These are phyloP conservation scores for Laetiporus sulphureus DNA, from an alignment of 1,284 basidiomycete genomes.

Conservation along the genomic window DNA sequence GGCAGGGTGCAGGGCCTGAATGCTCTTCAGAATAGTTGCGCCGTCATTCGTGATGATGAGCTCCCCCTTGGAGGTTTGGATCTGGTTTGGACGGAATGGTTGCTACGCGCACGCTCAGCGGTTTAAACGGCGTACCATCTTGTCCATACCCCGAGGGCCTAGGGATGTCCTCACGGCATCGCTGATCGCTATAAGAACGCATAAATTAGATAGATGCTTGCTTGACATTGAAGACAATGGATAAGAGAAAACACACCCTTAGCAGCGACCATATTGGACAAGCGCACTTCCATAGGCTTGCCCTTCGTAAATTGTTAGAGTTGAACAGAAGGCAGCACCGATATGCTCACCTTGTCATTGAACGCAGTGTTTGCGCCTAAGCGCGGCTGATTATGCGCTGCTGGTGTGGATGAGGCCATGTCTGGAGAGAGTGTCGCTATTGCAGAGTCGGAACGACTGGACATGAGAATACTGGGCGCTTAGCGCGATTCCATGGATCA, in stretches of 20 bases:
- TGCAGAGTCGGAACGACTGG: neutral
- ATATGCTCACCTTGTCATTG: slow-evolving; percentile 66
- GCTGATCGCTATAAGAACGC: slow-evolving; percentile 70
- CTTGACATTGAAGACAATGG: slow-evolving; percentile 11
- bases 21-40: slow-evolving; percentile 95
- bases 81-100: slow-evolving; percentile 43
- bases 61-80: slow-evolving; percentile 95
- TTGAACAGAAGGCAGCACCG: slow-evolving; percentile 1
- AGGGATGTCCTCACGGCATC: slow-evolving; percentile 96
- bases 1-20: slow-evolving; percentile 96
- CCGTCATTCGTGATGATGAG: slow-evolving; percentile 99
- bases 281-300: slow-evolving; percentile 89
- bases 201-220: too few species aligned
- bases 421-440: slow-evolving; percentile 11
- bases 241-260: slow-evolving; percentile 57
- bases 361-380: slow-evolving; percentile 63
- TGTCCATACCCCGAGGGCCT: slow-evolving; percentile 99
- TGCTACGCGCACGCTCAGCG: neutral
- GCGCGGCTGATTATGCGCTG: slow-evolving; percentile 13
- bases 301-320: slow-evolving; percentile 46
- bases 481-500: slow-evolving; percentile 6
- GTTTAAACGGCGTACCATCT: slow-evolving; percentile 66
- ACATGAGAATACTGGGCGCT: neutral
- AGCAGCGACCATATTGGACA: slow-evolving; percentile 94
- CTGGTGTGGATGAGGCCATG: slow-evolving; percentile 41